Base-by-base conservation (phyloP, 2,329 filamentous ascomycete species). In the Oidium heveae region DNA sequence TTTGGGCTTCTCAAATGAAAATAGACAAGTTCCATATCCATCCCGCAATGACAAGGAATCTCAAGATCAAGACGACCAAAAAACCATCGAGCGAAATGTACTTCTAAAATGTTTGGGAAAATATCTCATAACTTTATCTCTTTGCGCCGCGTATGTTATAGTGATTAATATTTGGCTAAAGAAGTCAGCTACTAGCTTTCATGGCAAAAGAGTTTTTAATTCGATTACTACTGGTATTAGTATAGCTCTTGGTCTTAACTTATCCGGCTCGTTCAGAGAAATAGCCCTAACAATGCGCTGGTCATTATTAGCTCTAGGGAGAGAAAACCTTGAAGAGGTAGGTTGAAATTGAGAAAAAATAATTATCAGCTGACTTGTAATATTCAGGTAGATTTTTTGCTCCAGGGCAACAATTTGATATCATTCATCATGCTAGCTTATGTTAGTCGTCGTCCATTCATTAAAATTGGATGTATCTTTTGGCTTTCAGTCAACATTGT, bases 221-320 rank as follows among this genome's bases (percentile, higher is more conserved):
- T 62, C 68, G 0, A 57, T 71, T 16, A 68, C 71, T 20, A 70
- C 70, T 0, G 70, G 66, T 0, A 62, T 72, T 4, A 68, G 68
- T 50, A 71, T 72, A 32, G 59, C 63, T 0, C 61, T 72, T n/a
- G 68, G 69, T 55, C 58, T 73, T 52, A 68, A 68, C 49, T 66
- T 72, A 44, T 66, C 68, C 1, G 69, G 64, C 57, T 65, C 67
- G 6, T 63, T 73, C 22, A 71, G 71, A 55, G 66, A 65, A 28
- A 69, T 71, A 65, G 67, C 69, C 3, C 60, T 65, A 13, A 69
- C 71, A 56, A 61, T 71, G 57, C 64, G 70, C n/a, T 73, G 71
- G 69, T 70, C 68, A 63, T 66, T 72, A 32, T 59, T 73, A 43
- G 67, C 65, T 55, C 61, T 63, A 9, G 61, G 64, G 4, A 63